Base-by-base conservation (phyloP, 371 early-diverging fungal species). In the Mucor lusitanicus region DNA sequence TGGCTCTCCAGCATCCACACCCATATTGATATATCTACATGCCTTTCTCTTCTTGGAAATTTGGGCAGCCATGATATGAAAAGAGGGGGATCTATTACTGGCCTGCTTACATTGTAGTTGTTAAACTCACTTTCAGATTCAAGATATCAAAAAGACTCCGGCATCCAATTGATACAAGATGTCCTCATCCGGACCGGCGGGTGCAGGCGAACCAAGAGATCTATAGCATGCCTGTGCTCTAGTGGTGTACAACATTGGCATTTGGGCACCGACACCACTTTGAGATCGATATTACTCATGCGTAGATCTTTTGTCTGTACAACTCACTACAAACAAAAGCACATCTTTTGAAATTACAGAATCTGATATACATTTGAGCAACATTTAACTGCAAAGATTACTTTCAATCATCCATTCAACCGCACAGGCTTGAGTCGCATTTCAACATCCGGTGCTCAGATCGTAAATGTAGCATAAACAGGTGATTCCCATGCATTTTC, bases 31-130 rank as follows among this genome's bases (percentile, higher is more conserved):
- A 35, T 50, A 12, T 50, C 50, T 50, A 37, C 71, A 59, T 81
- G 87, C 90, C 87, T 90, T 90, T 82, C 90, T 88, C 88, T 90
- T 90, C 88, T 90, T 90, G 85, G 83, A 83, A 74, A 87, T 86
- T 74, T 86, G 84, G 69, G 78, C 79, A 72, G 79, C 77, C 73
- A 73, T 73, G 70, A 70, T 42, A 63, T 54, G 62, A 66, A 70
- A 73, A 73, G 73, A 70, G 64, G 67, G 25, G 63, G 63, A 48
- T 61, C 48, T 61, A 33, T 33, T 19, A 46, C 32, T 46, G 30
- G 28, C 15, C 56, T 55, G 32, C 17, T 32, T 33, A 28, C 28
- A 12, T 32, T 48, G 28, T 61, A 17, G 39, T 27, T 59, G 50
- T 50, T 50, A 23, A 50, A 12, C 50, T 9, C 25, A 21, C 50